A percentile compares a stretch with the other conserved stretches of the same genome.
These are phyloP conservation scores for Carallia pectinifolia DNA, from an alignment of 345 rosid species.

Conservation along the genomic window DNA sequence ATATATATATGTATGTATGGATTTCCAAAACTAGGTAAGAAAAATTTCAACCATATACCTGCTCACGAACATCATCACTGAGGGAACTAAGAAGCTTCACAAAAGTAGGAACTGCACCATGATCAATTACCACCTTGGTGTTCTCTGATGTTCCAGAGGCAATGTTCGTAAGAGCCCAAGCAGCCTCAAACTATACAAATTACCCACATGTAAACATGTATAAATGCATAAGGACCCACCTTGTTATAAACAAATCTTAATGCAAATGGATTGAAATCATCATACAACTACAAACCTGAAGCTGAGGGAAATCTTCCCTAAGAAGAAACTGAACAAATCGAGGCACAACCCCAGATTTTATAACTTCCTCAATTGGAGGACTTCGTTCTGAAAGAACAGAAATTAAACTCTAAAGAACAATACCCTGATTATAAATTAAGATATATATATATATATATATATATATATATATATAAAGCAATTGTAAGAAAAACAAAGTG, in stretches of 20 bases:
- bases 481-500: not conserved
- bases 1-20: not conserved
- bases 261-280: not conserved
- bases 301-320: conserved; percentile 30
- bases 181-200: conserved; percentile 29
- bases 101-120: conserved; percentile 30
- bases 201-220: not conserved
- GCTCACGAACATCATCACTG: conserved; percentile 34
- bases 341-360: conserved; percentile 34
- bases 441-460: not conserved
- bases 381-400: conserved; percentile 7
- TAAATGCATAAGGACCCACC: not conserved
- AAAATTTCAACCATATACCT: conserved; percentile 13
- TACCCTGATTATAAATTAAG: not conserved
- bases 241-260: not conserved
- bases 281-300: conserved; percentile 19
- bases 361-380: conserved; percentile 33
- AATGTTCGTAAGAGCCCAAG: conserved; percentile 34
- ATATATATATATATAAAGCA: not conserved
- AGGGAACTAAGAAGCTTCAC: conserved; percentile 30
- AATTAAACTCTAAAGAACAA: not conserved
- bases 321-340: conserved; percentile 30
- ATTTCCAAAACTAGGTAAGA: not conserved
- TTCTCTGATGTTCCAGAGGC: conserved; percentile 35
- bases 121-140: conserved; percentile 32